Base-by-base conservation (phyloP, 2,329 filamentous ascomycete species). In the Pseudopithomyces maydicus region DNA sequence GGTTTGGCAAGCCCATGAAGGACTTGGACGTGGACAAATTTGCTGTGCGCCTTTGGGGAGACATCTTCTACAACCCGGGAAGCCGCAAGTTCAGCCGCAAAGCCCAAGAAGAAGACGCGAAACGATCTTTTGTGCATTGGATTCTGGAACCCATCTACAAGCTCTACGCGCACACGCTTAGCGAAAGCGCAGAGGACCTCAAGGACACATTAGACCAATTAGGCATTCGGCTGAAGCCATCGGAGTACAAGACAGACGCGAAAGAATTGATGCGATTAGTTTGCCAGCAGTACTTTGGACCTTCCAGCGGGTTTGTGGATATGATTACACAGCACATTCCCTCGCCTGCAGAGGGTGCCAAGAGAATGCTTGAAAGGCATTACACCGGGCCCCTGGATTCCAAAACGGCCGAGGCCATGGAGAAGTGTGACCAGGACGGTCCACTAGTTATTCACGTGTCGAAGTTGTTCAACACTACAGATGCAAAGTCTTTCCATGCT, bases 81-180 rank as follows among this genome's bases (percentile, higher is more conserved):
- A 96, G 91, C 77, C 88, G 94, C 60, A 94, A 90, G 55, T 99
- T 99, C 69, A 96, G 92, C 51, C 86, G 95, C 61, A 98, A 96
- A 74, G 86, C 88, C 0, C 79, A 90, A 20, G 94, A 98, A 69
- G 88, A 94, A 62, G 82, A 85, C 12, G 88, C 93, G 5, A 91
- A 90, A 75, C 84, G 95, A 55, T 91, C 92, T 0, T 99, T 99
- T 74, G 90, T 98, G 55, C 89, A 96, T 76, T 99, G 98, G 74
- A 85, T 99, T 26, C 82, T 99, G 46, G 95, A 99, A 74, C 95
- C 95, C 17, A 92, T 99, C 65, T 99, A 99, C 84, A 99, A 99
- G 77, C 84, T 99, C 41, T 98, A 94, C 75, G 94, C 92, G 15
- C 92, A 97, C 74, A 96, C 93, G 3, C 91, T 99, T 70, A 96